Base-by-base conservation (phyloP, 306 rosid genomes). In the Alnus glutinosa region DNA sequence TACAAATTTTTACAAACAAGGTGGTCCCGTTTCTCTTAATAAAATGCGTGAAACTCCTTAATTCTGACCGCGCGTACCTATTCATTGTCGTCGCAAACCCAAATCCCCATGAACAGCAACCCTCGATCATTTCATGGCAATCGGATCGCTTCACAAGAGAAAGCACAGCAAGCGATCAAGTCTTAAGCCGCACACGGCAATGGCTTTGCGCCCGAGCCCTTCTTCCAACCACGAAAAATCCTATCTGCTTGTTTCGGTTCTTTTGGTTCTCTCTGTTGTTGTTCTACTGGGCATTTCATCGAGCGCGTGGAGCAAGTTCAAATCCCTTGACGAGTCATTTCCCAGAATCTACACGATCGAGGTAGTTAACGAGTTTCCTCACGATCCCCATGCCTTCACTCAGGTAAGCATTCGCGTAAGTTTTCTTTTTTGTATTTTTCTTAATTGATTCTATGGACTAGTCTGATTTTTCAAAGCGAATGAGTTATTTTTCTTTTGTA, bases 361-460 rank as follows among this genome's bases (percentile, higher is more conserved):
- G 36, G 96, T 95, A 15, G 90, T 95, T 82, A 88, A 95, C 72
- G 93, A 80, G 77, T 92, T 90, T 71, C 93, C 95, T 83, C 98
- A 95, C 61, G 98, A 95, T 48, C 90, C 92, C 37, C n/a, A 61
- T 32, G 98, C 98, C 75, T 91, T 91, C 82, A 95, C 98, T 57
- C 98, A 95, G 98, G 98, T 91, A 59, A 68, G 48, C 23, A 4
- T 19, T 6, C 28, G 13, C 28, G 46, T 34, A 42, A 42, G 18
- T 4, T 4, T 14, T 3, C 30, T 13, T 13, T 44, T 50, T 3
- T 50, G 3, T 12, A 2, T 50, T 50, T 50, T 11, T 11, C 9
- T 50, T 12, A 50, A 50, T 50, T 50, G 15, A 50, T 13, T 50
- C 13, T 50, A 12, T 50, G 55, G 55, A 42, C 36, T 58, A 23